Evolutionary conservation across 495 filamentous ascomycete species (phyloP), one percentile per base, ranked within the genome.

Genomic region (Podospora sp.): DNA sequence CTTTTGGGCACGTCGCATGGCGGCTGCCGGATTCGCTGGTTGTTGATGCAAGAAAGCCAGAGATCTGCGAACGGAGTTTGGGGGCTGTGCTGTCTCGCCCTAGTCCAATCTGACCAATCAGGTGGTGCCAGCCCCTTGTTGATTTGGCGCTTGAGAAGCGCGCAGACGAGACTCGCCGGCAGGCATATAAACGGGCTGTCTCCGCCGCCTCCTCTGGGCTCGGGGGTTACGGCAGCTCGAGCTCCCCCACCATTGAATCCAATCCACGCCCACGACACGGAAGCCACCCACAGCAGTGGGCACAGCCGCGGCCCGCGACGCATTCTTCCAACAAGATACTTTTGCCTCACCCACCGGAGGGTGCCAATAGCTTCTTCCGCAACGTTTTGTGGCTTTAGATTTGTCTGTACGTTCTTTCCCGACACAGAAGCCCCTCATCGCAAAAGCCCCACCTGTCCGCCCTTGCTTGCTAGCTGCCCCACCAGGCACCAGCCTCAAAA

Each of bases 171-270:
- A 63, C 33, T 61, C 64, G 20, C 65, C 62, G 33, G 36, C 35
- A 61, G 63, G 66, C 69, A 73, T 71, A 73, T 73, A 73, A 73
- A 71, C 66, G 63, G 67, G 29, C 6, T 9, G 52, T 55, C 52
- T 55, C 52, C 52, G 52, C 52, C 52, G 52, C 52, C 52, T 11
- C 24, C 12, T 26, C 8, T 24, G 8, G 52, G 21, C n/a, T 55
- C 52, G 20, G 14, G 20, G 14, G 40, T 18, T 18, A 46, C 40
- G 16, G 40, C 40, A 46, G 40, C 16, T 46, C 40, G 29, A 33
- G 29, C 29, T 33, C 40, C 40, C 40, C 40, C 40, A 46, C 40
- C 40, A 12, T 14, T 46, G 40, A 46, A 46, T 18, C 40, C 40
- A 46, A 46, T 46, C 40, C 40, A n/a, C n/a, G 40, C 40, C 40